phyloP scores from a whole-genome alignment of 108 stramenopile species.

The Cyclotella cryptica region DNA sequence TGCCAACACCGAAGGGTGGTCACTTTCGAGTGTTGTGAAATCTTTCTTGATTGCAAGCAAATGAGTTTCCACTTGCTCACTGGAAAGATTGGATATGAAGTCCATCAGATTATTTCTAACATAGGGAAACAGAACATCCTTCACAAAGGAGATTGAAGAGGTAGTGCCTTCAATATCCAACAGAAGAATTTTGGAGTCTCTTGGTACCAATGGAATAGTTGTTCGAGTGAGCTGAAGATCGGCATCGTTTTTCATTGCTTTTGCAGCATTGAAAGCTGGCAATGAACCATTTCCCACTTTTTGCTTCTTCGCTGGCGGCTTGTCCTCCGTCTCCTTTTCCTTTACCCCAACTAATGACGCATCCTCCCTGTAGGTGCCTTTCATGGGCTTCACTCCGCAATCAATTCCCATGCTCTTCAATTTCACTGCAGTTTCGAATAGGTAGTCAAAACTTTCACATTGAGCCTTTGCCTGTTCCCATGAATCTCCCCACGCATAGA shows the following conservation, averaged over 20 bases:
- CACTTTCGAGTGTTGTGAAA: slow-evolving; percentile 14
- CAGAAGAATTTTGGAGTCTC: slow-evolving; percentile 79
- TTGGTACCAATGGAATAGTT: slow-evolving; percentile 68
- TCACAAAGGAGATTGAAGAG: slow-evolving; percentile 93
- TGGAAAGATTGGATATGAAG: slow-evolving; percentile 26
- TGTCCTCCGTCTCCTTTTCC: slow-evolving; percentile 21
- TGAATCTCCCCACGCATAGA: slow-evolving; percentile 96
- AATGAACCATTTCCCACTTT: slow-evolving; percentile 35
- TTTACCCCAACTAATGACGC: slow-evolving; percentile 14
- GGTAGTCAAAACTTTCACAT: slow-evolving; percentile 95
- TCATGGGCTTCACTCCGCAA: slow-evolving; percentile 48
- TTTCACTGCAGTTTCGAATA: slow-evolving; percentile 83
- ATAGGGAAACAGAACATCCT: slow-evolving; percentile 82
- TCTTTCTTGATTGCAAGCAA: slow-evolving; percentile 45
- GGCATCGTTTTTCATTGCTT: slow-evolving; percentile 51
- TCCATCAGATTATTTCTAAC: slow-evolving; percentile 61
- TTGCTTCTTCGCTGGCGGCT: slow-evolving; percentile 27
- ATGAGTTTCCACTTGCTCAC: slow-evolving; percentile 10
- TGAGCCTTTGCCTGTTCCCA: slow-evolving; percentile 98
- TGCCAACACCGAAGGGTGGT: slow-evolving; percentile 39
- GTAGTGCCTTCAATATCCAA: slow-evolving; percentile 97
- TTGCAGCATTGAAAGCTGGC: slow-evolving; percentile 65
- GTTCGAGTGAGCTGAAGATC: slow-evolving; percentile 57
- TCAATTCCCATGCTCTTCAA: slow-evolving; percentile 85
- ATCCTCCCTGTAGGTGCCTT: slow-evolving; percentile 63